These are phyloP conservation scores for Boletus sp. DNA, from an alignment of 768 basidiomycete species.

Conservation along the genomic window DNA sequence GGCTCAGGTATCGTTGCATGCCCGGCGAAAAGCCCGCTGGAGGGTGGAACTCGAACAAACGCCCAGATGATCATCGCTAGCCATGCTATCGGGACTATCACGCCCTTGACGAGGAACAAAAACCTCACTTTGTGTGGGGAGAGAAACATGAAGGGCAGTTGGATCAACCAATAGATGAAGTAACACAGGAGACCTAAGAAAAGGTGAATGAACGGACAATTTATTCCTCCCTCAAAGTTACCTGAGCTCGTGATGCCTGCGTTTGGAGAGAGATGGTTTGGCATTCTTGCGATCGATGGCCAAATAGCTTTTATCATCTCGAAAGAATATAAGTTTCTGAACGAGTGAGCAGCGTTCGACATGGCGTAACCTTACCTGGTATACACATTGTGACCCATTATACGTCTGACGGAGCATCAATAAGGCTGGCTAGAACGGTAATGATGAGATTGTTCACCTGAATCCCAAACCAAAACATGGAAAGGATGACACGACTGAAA, in stretches of 20 bases:
- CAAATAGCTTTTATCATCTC: conserved; percentile 80
- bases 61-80: conserved; percentile 80
- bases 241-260: conserved; percentile 66
- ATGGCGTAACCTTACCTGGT: conserved; percentile 41
- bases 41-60: conserved; percentile 61
- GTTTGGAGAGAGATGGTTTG: conserved; percentile 57
- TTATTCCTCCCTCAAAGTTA: conserved; percentile 10
- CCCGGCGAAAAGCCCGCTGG: conserved; percentile 55
- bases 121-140: conserved; percentile 77
- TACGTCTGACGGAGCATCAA: conserved; percentile 38
- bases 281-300: conserved; percentile 65
- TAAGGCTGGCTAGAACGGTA: not conserved
- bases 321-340: not conserved
- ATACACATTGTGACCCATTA: conserved; percentile 69
- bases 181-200: conserved; percentile 66
- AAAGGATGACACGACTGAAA: conserved; percentile 68
- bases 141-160: conserved; percentile 72
- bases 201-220: not conserved
- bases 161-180: conserved; percentile 74
- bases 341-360: not conserved
- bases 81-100: conserved; percentile 64
- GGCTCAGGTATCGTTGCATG: conserved; percentile 46
- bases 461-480: conserved; percentile 82
- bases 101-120: conserved; percentile 69
- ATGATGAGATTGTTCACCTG: conserved; percentile 42